A percentile compares a stretch with the other conserved stretches of the same genome.
These are phyloP conservation scores for Populus trichocarpa DNA, from an alignment of 441 rosid species.

Conservation along the genomic window DNA sequence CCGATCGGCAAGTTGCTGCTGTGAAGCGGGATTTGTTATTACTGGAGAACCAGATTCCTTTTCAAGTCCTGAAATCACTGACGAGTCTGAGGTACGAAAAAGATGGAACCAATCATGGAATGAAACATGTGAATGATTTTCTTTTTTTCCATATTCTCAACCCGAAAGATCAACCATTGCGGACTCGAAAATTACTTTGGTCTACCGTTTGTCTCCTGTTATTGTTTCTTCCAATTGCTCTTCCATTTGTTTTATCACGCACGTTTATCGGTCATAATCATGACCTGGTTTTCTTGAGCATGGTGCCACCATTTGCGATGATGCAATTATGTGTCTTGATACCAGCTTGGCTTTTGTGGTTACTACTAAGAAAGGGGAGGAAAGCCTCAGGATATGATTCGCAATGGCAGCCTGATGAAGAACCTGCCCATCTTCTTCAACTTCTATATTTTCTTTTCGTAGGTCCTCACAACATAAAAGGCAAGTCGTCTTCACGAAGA, in stretches of 20 bases:
- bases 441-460: neutral
- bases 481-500: neutral
- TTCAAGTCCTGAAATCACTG: neutral
- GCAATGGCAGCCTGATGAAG: neutral
- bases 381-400: neutral
- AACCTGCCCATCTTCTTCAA: conserved; percentile 14
- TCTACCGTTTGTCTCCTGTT: neutral
- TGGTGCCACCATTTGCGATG: too few species aligned
- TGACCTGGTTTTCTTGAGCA: too few species aligned
- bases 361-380: neutral
- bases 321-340: too few species aligned
- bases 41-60: conserved; percentile 20
- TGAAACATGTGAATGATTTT: neutral
- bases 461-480: neutral
- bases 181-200: neutral
- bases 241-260: too few species aligned
- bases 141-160: neutral
- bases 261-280: too few species aligned
- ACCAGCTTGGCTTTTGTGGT: neutral
- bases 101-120: neutral
- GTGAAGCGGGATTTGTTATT: conserved; percentile 14
- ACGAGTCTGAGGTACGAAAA: neutral
- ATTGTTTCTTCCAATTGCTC: neutral
- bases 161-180: neutral
- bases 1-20: neutral